phyloP scores from a whole-genome alignment of 805 yeast genomes.

The Yamadazyma olivae region DNA sequence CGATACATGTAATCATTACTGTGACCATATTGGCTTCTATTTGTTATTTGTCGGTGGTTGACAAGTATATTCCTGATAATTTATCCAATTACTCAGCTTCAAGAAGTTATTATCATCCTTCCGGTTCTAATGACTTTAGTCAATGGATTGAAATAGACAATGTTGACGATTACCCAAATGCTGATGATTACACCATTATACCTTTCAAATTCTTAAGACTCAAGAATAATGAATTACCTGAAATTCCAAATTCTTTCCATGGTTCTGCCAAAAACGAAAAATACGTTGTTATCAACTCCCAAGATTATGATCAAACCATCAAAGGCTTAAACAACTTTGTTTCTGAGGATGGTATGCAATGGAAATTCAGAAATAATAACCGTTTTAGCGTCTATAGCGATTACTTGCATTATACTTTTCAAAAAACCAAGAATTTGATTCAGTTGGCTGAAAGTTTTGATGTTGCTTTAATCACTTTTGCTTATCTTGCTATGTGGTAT shows the following conservation, averaged over 20 bases:
- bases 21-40: constrained; percentile 74
- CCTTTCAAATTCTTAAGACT: constrained; percentile 57
- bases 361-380: constrained; percentile 60
- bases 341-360: constrained; percentile 44
- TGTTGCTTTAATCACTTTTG: constrained; percentile 70
- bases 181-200: constrained; percentile 46
- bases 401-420: constrained; percentile 39
- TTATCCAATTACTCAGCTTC: constrained; percentile 22
- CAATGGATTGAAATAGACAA: constrained; percentile 53
- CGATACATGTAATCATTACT: constrained; percentile 79
- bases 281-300: constrained; percentile 35
- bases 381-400: constrained; percentile 56
- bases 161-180: constrained; percentile 30
- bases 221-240: constrained; percentile 40
- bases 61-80: constrained; percentile 54
- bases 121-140: constrained; percentile 28
- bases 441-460: constrained; percentile 83
- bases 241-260: constrained; percentile 34
- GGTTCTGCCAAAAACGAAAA: constrained; percentile 43
- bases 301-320: constrained; percentile 21
- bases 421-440: constrained; percentile 44
- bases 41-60: constrained; percentile 73
- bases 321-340: constrained; percentile 20
- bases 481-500: constrained; percentile 85
- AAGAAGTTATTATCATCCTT: constrained; percentile 32